A percentile compares a stretch with the other conserved stretches of the same genome.
Conservation (phyloP, 73 alveolate species). For the Paramecium primaurelia region DNA sequence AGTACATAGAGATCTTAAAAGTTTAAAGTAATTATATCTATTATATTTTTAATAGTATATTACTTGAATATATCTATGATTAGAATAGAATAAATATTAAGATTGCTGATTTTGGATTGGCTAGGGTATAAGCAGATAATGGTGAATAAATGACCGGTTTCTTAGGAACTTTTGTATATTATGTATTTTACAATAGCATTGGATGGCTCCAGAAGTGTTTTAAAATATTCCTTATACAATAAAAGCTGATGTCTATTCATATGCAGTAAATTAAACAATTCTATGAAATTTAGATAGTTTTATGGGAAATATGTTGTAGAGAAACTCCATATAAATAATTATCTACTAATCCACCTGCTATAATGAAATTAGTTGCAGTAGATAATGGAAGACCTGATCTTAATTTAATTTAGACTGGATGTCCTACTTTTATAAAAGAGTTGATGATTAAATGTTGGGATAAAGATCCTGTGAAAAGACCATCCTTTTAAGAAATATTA, state of each 20-base stretch:
- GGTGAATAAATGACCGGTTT: slow-evolving; percentile 76
- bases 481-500: background rate
- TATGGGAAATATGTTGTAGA: slow-evolving; percentile 93
- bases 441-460: slow-evolving; percentile 21
- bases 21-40: slow-evolving; percentile 71
- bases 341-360: slow-evolving; percentile 43
- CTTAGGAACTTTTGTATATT: slow-evolving; percentile 70
- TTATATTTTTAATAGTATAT: slow-evolving; percentile 59
- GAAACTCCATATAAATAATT: slow-evolving; percentile 86
- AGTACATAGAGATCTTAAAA: slow-evolving; percentile 94
- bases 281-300: slow-evolving; percentile 67
- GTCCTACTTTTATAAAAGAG: background rate
- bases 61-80: slow-evolving; percentile 71
- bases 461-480: background rate
- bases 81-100: slow-evolving; percentile 80
- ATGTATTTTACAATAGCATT: slow-evolving; percentile 76
- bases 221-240: slow-evolving; percentile 83
- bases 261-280: slow-evolving; percentile 67
- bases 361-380: slow-evolving; percentile 43
- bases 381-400: slow-evolving; percentile 57
- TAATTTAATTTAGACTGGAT: background rate
- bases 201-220: slow-evolving; percentile 99
- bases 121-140: slow-evolving; percentile 73
- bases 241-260: slow-evolving; percentile 97
- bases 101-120: slow-evolving; percentile 95